Conservation (phyloP, 805 yeast genomes). For the Lachancea nothofagi region DNA sequence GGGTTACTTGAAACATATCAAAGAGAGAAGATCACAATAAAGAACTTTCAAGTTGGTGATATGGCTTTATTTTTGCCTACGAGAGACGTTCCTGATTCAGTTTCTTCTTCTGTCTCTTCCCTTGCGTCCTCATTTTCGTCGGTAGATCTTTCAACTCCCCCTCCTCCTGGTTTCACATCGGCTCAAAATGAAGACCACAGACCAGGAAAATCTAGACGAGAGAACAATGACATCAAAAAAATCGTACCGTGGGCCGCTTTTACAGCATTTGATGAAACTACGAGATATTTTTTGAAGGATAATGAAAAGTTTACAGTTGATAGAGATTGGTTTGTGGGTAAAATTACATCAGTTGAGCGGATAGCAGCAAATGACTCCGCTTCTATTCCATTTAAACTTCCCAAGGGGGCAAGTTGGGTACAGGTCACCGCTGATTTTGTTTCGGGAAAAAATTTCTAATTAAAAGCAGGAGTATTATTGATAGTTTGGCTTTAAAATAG, state of each 20-base stretch:
- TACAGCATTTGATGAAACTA: slow-evolving; percentile 68
- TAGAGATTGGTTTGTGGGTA: slow-evolving; percentile 81
- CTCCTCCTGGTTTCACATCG: slow-evolving; percentile 19
- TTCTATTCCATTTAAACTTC: slow-evolving; percentile 62
- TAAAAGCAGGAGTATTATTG: not conserved
- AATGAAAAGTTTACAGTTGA: slow-evolving; percentile 34
- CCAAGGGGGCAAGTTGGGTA: slow-evolving; percentile 60
- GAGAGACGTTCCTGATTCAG: slow-evolving; percentile 34
- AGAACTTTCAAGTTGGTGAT: slow-evolving; percentile 65
- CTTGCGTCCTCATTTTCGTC: slow-evolving; percentile 33
- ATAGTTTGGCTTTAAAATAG: not conserved
- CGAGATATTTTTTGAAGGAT: slow-evolving; percentile 68
- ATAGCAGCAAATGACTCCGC: slow-evolving; percentile 40
- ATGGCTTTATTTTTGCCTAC: slow-evolving; percentile 84
- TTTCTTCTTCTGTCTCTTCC: slow-evolving; percentile 23
- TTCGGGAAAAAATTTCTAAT: slow-evolving; percentile 4
- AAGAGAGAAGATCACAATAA: slow-evolving; percentile 54
- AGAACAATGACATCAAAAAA: slow-evolving; percentile 14
- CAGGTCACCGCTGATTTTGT: slow-evolving; percentile 45
- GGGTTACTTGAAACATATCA: slow-evolving; percentile 26
- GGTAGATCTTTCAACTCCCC: slow-evolving; percentile 32
- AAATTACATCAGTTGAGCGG: slow-evolving; percentile 54
- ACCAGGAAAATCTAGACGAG: slow-evolving; percentile 13
- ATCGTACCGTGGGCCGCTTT: slow-evolving; percentile 88
- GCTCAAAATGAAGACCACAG: slow-evolving; percentile 13